Base-by-base conservation (phyloP, 192 early-diverging fungal species). In the Podila verticillata region DNA sequence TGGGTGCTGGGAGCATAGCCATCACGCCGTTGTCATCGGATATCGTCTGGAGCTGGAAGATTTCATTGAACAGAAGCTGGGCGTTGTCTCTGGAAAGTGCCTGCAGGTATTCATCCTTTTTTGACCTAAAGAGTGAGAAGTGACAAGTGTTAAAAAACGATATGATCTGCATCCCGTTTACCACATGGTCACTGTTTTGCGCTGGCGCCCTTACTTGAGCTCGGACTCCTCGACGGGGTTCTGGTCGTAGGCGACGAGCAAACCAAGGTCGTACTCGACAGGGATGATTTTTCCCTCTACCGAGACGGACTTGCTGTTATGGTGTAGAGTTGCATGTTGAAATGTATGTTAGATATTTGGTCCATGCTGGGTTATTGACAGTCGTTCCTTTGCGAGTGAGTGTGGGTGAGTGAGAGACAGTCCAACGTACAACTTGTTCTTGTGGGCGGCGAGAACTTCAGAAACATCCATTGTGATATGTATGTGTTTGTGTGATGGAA, bases 221-320 rank as follows among this genome's bases (percentile, higher is more conserved):
- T 81, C 82, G n/a, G 69, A 68, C 48, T 89, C 87, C 73, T 97
- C 91, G 12, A 97, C 74, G 63, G 93, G 87, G 83, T 95, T 96
- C 48, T 87, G 87, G 85, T 99, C 96, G 71, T 90, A 95, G 15
- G 85, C 91, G 20, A 92, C 84, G 24, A 99, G 85, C 62, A 93
- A 86, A n/a, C 92, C 93, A 32, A 97, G 86, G 88, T 99, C 97
- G 65, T 92, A 91, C 65, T 97, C 94, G 49, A 96, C 81, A 26
- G 95, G 95, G 44, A 95, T 86, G 47, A 92, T 82, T 72, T 93
- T 94, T 63, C 94, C 92, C 17, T 95, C 95, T 70, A 84, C 88
- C 15, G 87, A 49, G 32, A 82, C 68, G 4, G 67, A 70, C 80
- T 74, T 74, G 63, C 58, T 68, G 30, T 60, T 60, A 62, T 20